Conservation (phyloP, 805 yeast genomes). For the Starmerella roubikii region DNA sequence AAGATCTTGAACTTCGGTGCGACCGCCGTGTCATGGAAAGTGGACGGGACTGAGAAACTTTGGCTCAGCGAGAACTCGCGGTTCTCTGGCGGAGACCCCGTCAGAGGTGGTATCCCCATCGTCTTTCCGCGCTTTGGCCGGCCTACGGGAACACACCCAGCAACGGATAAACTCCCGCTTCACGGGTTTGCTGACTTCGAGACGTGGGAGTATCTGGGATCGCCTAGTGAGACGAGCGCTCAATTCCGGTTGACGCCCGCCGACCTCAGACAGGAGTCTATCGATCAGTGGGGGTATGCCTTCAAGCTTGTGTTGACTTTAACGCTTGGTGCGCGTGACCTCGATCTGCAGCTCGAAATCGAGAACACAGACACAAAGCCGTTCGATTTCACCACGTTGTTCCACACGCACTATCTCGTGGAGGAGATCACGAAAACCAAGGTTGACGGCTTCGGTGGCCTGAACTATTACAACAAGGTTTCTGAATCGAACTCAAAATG, state of each 20-base stretch:
- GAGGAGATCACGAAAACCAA: conserved; percentile 64
- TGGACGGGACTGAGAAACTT: conserved; percentile 60
- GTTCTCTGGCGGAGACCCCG: conserved; percentile 85
- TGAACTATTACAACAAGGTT: conserved; percentile 63
- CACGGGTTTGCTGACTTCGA: conserved; percentile 93
- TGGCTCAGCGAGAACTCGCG: conserved; percentile 56
- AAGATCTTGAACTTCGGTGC: conserved; percentile 78
- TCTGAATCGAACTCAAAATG: conserved; percentile 33
- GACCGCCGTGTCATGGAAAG: conserved; percentile 68
- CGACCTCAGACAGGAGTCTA: conserved; percentile 48
- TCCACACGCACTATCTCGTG: conserved; percentile 76
- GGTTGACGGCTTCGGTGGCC: conserved; percentile 67
- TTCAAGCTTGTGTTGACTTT: conserved; percentile 67
- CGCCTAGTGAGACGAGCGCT: conserved; percentile 51
- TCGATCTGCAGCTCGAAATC: conserved; percentile 53
- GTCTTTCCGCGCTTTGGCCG: conserved; percentile 86
- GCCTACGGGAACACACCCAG: conserved; percentile 22
- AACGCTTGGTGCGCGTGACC: conserved; percentile 37
- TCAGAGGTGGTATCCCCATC: conserved; percentile 92
- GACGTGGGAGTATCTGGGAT: conserved; percentile 89
- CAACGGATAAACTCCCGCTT: conserved; percentile 58
- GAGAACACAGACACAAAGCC: conserved; percentile 42
- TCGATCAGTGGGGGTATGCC: conserved; percentile 51
- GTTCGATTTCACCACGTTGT: conserved; percentile 84
- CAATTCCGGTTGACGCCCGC: conserved; percentile 90